Evolutionary conservation across 2,329 filamentous ascomycete genomes (phyloP), one percentile per base, ranked within the genome.

Genomic region (Diaporthe ampelina): DNA sequence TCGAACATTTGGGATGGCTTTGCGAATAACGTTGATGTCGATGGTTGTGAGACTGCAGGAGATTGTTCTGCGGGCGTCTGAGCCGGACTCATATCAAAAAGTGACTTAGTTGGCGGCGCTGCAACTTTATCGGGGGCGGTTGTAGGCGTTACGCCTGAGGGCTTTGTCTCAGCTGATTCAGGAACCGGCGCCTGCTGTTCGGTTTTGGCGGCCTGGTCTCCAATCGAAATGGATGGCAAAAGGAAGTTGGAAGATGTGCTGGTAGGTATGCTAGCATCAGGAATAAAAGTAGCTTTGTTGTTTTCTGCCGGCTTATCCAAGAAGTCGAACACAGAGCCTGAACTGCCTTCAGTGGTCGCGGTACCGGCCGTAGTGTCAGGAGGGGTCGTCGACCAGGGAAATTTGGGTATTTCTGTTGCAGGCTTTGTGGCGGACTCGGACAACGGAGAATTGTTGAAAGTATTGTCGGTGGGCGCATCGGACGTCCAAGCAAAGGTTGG

Each of bases 241-340:
- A 65, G 57, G 26, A 74, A 26, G n/a, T 43, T 45, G 37, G 48
- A 26, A 21, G 58, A 40, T 9, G 52, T 26, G 21, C 43, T 45
- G 50, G 45, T n/a, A 26, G 4, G 13, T 21, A 29, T 26, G 19
- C 48, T 24, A 21, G 45, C 35, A 32, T 10, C 19, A n/a, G 72
- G 56, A 13, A 40, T 52, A 0, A 72, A 72, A 35, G 56, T 19
- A 5, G 32, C 19, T 7, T 45, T 32, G 35, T 32, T 26, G 17
- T 57, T 45, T 21, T 74, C 56, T 57, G 72, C 21, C 17, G 61
- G 15, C 17, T 76, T 74, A 15, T 56, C 70, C 56, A 72, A 63
- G 32, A 58, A 59, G 29, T 68, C 69, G 32, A 76, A 74, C 17
- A 70, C 50, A 29, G 54, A 70, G 29, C 72, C 69, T 24, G 61